A percentile compares a stretch with the other conserved stretches of the same genome.
Conservation (phyloP, 345 rosid genomes). For the Melastoma malabathricum region DNA sequence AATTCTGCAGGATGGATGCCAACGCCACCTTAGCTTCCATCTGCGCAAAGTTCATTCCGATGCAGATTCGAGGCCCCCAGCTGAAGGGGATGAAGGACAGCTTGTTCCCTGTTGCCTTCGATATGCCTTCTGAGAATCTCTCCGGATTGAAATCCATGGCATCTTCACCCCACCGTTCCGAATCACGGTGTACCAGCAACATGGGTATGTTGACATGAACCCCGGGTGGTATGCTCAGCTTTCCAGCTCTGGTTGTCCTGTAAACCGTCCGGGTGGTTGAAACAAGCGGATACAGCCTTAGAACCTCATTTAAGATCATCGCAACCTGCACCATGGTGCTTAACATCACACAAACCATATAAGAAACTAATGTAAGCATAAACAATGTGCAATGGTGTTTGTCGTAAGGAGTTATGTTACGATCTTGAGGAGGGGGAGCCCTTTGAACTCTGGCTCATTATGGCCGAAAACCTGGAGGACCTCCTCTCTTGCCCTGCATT, state of each 20-base stretch:
- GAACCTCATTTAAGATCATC: conserved; percentile 13
- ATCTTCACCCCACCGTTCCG: conserved; percentile 13
- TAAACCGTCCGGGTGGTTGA: neutral
- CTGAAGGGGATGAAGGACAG: conserved; percentile 34
- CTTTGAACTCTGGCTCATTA: conserved; percentile 8
- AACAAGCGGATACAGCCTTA: conserved; percentile 13
- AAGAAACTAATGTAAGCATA: too few relatives aligned
- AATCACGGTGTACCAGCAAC: conserved; percentile 13
- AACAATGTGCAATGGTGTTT: too few relatives aligned
- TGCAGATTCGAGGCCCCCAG: conserved; percentile 36
- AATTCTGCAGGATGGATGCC: conserved; percentile 26
- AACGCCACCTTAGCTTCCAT: conserved; percentile 32
- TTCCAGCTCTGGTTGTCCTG: conserved; percentile 11
- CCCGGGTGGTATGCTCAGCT: conserved; percentile 8
- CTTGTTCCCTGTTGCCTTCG: conserved; percentile 28
- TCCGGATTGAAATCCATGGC: conserved; percentile 12
- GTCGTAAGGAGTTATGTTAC: too few relatives aligned
- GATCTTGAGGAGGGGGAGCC: conserved; percentile 11
- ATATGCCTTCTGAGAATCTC: conserved; percentile 18
- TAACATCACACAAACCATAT: too few relatives aligned
- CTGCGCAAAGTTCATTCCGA: conserved; percentile 39
- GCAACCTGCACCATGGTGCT: conserved; percentile 2
- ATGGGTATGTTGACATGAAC: conserved; percentile 2
- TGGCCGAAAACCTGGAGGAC: conserved; percentile 23
- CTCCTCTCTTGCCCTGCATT: conserved; percentile 38